Evolutionary conservation across 192 early-diverging fungal species (phyloP), one percentile per base, ranked within the genome.

Genomic region (Diversispora epigaea): DNA sequence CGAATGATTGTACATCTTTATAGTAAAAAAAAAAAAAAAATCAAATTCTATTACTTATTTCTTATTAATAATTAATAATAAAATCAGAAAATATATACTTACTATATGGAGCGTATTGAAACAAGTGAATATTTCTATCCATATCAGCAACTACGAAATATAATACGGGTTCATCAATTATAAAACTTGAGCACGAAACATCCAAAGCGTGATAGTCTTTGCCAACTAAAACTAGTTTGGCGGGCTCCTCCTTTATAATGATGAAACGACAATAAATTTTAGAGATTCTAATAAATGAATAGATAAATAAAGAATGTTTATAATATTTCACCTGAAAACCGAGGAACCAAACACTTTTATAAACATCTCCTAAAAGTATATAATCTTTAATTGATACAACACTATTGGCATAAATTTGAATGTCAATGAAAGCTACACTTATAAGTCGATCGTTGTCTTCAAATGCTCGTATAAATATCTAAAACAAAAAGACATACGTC

Each of bases 371-470:
- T 4, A 98, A 78, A 17, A 96, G 77, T 62, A 98, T 87, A 45
- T 94, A 91, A 69, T 94, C 95, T 78, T 95, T 97, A 73, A 99
- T 86, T 0, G 94, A 85, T 6, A 82, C 83, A 39, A 96, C 82
- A 60, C 88, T 88, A 40, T 87, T 92, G 12, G 96, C 94, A 84
- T 93, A 98, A 46, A 93, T 91, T 79, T 93, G 94, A 12, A 94
- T 91, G 80, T 98, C 95, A 45, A 98, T 84, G 74, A 99, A 99
- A 0, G 96, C 96, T 39, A 99, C 90, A 60, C 95, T 95, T 12
- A 90, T 89, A 61, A 98, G 80, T 14, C 85, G 83, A 74, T 91
- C 89, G 70, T 87, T 88, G 76, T 95, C 92, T 77, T 94, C 90
- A 76, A 98, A 94, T 19, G 88, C 85, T 57, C 95, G 87, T 47